phyloP scores from a whole-genome alignment of 176 grass and related monocot species.

The Ampelocalamus luodianensis region DNA sequence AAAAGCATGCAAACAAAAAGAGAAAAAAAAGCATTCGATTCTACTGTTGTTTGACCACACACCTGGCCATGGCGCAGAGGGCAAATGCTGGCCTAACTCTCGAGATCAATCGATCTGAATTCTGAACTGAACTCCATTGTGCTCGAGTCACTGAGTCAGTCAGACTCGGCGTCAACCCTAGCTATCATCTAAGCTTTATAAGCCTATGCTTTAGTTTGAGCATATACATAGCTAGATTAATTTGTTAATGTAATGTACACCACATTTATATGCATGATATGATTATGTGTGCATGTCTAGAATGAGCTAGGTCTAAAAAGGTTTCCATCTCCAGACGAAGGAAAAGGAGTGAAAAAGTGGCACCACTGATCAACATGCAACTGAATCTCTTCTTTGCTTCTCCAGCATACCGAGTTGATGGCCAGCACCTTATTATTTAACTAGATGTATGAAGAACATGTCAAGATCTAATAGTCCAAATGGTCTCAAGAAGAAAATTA shows the following conservation, averaged over 20 bases:
- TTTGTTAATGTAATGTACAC: background rate
- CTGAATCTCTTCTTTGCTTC: background rate
- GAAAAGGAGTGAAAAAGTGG: slow-evolving; percentile 5
- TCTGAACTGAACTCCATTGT: slow-evolving; percentile 44
- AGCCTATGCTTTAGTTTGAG: background rate
- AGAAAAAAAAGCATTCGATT: slow-evolving; percentile 24
- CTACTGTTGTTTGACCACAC: slow-evolving; percentile 50
- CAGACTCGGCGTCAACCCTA: slow-evolving; percentile 52
- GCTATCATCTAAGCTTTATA: slow-evolving; percentile 33
- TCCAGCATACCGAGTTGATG: background rate
- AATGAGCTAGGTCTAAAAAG: slow-evolving; percentile 19
- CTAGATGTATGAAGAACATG: background rate
- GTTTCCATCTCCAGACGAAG: slow-evolving; percentile 8
- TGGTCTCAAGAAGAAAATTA: background rate
- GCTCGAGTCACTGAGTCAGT: slow-evolving; percentile 28
- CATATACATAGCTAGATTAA: background rate
- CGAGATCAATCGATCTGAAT: background rate
- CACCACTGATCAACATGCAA: background rate
- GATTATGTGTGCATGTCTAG: slow-evolving; percentile 33
- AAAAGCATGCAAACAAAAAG: slow-evolving; percentile 40
- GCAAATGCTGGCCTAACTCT: slow-evolving; percentile 45
- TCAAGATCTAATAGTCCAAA: background rate
- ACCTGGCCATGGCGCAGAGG: slow-evolving; percentile 42
- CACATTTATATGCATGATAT: background rate
- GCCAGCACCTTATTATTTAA: background rate